phyloP scores from a whole-genome alignment of 2,329 filamentous ascomycete species.

The Talaromyces sp. region DNA sequence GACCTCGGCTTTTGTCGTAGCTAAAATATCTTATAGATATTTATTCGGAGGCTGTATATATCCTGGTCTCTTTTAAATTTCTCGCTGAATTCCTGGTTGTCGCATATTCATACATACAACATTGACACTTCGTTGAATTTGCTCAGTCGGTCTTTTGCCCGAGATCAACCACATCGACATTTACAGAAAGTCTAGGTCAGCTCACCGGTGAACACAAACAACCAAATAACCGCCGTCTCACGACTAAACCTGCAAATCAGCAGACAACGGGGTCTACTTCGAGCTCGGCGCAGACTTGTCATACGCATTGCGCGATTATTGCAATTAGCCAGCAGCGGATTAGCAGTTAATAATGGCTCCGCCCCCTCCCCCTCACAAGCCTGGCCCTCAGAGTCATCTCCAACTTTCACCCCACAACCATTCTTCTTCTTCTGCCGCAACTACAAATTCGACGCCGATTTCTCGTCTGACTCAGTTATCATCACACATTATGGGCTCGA shows the following conservation, averaged over 20 bases:
- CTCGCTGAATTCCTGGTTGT: background rate
- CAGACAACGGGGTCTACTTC: background rate
- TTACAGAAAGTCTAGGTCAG: background rate
- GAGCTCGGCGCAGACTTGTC: background rate
- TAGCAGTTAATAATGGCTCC: background rate
- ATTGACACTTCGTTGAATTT: background rate
- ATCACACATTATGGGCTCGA: constrained; percentile 63
- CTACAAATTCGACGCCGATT: background rate
- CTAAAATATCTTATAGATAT: too few species aligned
- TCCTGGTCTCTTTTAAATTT: too few species aligned
- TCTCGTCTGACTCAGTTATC: constrained; percentile 34
- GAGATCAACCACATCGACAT: background rate
- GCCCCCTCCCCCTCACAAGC: background rate
- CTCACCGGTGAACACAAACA: background rate
- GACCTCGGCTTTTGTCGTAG: too few species aligned
- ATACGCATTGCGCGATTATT: background rate
- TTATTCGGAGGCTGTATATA: too few species aligned
- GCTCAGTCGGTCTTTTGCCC: background rate
- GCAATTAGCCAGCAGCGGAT: background rate
- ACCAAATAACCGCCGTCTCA: background rate
- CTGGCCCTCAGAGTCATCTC: constrained; percentile 11
- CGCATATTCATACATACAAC: background rate
- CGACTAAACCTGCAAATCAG: background rate
- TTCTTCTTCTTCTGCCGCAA: background rate
- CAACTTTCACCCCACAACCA: constrained; percentile 8